phyloP scores from a whole-genome alignment of 768 basidiomycete genomes.

The Leucocoprinus leucothites region DNA sequence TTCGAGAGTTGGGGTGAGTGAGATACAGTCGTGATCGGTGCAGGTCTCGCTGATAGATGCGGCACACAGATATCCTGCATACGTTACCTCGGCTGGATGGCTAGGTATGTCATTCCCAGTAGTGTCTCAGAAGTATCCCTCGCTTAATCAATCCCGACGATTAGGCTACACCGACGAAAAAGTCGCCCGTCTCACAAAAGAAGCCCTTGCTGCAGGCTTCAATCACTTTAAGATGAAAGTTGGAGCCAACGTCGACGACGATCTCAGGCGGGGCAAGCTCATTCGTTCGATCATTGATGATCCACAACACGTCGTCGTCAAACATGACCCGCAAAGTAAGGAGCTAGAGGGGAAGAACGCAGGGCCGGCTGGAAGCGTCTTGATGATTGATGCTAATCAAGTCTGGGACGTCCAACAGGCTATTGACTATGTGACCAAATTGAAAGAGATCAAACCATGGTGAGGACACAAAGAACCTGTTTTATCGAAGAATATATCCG shows the following conservation, averaged over 20 bases:
- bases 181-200: constrained; percentile 79
- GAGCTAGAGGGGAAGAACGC: constrained; percentile 87
- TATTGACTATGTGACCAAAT: constrained; percentile 82
- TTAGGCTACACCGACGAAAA: constrained; percentile 93
- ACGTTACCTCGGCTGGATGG: constrained; percentile 93
- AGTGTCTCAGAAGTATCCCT: neutral
- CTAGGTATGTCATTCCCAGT: constrained; percentile 52
- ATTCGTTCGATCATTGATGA: constrained; percentile 96
- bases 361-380: constrained; percentile 87
- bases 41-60: neutral
- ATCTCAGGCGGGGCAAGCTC: constrained; percentile 82
- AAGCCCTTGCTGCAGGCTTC: constrained; percentile 85
- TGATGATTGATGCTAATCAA: constrained; percentile 98
- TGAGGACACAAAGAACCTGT: constrained; percentile 29
- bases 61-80: constrained; percentile 76
- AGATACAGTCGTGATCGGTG: neutral
- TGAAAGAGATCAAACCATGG: constrained; percentile 87
- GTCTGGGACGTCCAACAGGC: constrained; percentile 94
- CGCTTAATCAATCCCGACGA: neutral
- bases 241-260: constrained; percentile 76
- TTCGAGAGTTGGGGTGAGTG: constrained; percentile 61
- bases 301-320: constrained; percentile 64
- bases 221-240: constrained; percentile 99
- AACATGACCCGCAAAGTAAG: constrained; percentile 57
- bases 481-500: too few relatives aligned